These are phyloP conservation scores for Candida multigemmis DNA, from an alignment of 805 yeast genomes.

Conservation along the genomic window DNA sequence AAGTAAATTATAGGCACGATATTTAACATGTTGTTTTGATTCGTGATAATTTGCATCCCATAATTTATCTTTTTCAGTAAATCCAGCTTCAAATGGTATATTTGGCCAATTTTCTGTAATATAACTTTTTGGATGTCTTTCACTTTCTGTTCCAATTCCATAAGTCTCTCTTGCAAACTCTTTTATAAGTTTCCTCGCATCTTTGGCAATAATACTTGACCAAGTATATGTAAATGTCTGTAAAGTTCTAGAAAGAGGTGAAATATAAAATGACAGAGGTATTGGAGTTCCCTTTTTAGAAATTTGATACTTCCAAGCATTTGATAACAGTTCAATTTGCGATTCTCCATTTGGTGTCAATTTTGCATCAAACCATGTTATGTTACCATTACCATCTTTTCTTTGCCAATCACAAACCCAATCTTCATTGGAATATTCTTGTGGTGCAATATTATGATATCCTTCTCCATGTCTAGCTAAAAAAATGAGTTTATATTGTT, in stretches of 20 bases:
- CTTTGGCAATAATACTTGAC: conserved; percentile 9
- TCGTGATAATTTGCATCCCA: conserved; percentile 17
- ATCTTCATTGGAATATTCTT: conserved; percentile 6
- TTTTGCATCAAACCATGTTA: conserved; percentile 22
- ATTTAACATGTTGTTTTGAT: conserved; percentile 13
- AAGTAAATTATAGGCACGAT: conserved; percentile 16
- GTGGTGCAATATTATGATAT: conserved; percentile 18
- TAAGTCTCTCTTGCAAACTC: conserved; percentile 22
- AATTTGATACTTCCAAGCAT: conserved; percentile 9
- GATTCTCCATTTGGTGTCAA: conserved; percentile 13
- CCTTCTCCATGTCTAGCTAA: conserved; percentile 27
- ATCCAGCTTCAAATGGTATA: conserved; percentile 15
- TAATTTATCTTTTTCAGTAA: conserved; percentile 13
- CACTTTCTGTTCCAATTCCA: conserved; percentile 21
- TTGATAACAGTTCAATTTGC: conserved; percentile 9
- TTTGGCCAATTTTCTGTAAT: conserved; percentile 10
- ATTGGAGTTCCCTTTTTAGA: conserved; percentile 8
- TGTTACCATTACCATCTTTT: conserved; percentile 10
- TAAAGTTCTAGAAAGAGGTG: conserved; percentile 22
- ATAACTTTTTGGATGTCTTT: conserved; percentile 14
- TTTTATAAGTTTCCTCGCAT: conserved; percentile 12
- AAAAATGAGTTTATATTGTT: conserved; percentile 14
- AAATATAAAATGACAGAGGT: conserved; percentile 17
- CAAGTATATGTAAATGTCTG: conserved; percentile 20
- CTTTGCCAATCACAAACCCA: conserved; percentile 21